These are phyloP conservation scores for Rhodamnia rubescens DNA, from an alignment of 345 rosid genomes.

Conservation along the genomic window DNA sequence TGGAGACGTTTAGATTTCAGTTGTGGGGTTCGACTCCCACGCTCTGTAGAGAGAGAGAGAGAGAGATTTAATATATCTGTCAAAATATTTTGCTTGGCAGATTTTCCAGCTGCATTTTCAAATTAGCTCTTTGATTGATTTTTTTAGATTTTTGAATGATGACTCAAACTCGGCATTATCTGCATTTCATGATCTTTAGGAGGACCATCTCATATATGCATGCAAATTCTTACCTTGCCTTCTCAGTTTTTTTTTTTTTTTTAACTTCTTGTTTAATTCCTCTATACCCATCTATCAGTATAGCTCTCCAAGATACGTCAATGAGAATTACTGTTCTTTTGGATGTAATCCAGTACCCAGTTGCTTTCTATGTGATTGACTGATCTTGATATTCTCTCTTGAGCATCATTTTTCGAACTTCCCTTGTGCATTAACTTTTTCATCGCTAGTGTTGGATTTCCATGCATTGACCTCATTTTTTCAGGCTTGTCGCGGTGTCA, in stretches of 20 bases:
- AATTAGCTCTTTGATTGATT: not conserved
- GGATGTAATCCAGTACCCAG: not conserved
- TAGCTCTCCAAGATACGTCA: not conserved
- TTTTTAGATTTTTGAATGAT: not conserved
- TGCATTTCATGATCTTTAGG: not conserved
- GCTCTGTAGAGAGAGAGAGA: too few species aligned
- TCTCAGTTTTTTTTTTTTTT: not conserved
- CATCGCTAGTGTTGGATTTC: not conserved
- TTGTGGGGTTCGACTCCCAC: too few species aligned
- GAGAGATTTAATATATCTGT: not conserved
- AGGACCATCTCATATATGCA: not conserved
- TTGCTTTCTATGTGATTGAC: not conserved
- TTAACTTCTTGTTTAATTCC: not conserved
- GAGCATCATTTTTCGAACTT: not conserved
- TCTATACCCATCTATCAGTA: not conserved
- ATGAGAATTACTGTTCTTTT: not conserved
- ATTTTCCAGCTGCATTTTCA: not conserved
- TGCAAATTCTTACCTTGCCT: not conserved
- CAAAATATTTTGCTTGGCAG: not conserved
- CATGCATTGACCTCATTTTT: not conserved
- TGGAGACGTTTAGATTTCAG: too few species aligned
- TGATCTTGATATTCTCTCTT: not conserved
- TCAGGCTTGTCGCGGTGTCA: not conserved
- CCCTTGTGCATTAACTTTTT: not conserved
- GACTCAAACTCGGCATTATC: not conserved